A percentile compares a stretch with the other conserved stretches of the same genome.
Conservation (phyloP, 1,284 basidiomycete genomes). For the Cryptococcus jaspeensis region DNA sequence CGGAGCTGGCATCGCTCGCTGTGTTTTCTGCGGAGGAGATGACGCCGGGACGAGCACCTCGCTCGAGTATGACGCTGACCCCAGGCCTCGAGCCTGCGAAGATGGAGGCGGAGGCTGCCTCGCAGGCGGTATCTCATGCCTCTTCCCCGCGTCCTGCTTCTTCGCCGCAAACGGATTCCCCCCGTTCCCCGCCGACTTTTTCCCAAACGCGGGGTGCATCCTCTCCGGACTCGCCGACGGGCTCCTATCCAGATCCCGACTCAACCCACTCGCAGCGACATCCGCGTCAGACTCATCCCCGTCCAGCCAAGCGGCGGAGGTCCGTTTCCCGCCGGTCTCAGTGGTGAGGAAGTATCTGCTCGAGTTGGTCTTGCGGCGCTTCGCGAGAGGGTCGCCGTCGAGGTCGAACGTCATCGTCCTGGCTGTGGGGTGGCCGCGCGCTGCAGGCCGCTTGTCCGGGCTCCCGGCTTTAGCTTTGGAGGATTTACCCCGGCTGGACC, state of each 20-base stretch:
- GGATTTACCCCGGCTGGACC: neutral
- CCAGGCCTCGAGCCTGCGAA: neutral
- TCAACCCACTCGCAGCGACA: no score
- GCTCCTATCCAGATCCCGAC: neutral
- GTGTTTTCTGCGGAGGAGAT: neutral
- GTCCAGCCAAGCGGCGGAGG: no score
- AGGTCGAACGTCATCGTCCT: slow-evolving; percentile 25
- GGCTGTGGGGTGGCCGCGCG: slow-evolving; percentile 20
- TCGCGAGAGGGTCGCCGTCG: neutral
- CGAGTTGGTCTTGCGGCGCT: slow-evolving; percentile 5
- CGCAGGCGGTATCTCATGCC: slow-evolving; percentile 12
- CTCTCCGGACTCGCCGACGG: neutral
- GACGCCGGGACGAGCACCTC: neutral
- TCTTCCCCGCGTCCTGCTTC: slow-evolving; percentile 8
- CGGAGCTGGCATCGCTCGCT: neutral
- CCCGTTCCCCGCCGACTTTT: slow-evolving; percentile 5
- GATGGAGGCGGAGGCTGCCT: neutral
- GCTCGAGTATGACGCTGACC: neutral
- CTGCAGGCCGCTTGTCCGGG: neutral
- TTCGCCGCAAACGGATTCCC: slow-evolving; percentile 24
- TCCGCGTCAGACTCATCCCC: no score
- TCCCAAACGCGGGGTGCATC: neutral
- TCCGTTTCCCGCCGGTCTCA: neutral
- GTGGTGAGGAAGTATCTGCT: slow-evolving; percentile 21
- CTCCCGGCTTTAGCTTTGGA: neutral